Conservation (phyloP, 2,329 filamentous ascomycete species). For the Madurella mycetomatis region DNA sequence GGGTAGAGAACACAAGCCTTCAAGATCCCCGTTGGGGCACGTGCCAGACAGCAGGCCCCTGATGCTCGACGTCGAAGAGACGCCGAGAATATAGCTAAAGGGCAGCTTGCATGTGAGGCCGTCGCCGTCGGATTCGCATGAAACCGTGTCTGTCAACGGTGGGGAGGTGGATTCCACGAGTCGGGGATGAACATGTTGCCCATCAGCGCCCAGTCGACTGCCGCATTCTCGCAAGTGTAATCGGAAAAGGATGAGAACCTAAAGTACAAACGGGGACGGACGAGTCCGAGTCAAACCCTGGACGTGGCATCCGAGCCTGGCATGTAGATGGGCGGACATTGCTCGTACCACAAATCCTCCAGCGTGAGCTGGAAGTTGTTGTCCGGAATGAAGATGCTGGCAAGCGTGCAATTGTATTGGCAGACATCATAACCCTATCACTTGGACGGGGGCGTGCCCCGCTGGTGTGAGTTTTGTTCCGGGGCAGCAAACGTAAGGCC, state of each 20-base stretch:
- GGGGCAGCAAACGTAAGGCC: slow-evolving; percentile 9
- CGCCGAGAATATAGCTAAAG: slow-evolving; percentile 12
- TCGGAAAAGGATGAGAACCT: slow-evolving; percentile 12
- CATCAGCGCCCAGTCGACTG: slow-evolving; percentile 9
- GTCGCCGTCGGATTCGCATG: slow-evolving; percentile 3
- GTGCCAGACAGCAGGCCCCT: slow-evolving; percentile 9
- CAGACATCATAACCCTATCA: slow-evolving; percentile 15
- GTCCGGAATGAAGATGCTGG: slow-evolving; percentile 9
- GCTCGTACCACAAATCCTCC: slow-evolving; percentile 11
- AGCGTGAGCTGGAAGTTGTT: slow-evolving; percentile 14
- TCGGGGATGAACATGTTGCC: background rate
- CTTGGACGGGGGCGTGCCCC: background rate
- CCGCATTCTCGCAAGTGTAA: slow-evolving; percentile 5
- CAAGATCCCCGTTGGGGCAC: slow-evolving; percentile 15
- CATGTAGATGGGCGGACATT: slow-evolving; percentile 13
- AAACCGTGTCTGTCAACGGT: background rate
- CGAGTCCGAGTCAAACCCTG: slow-evolving; percentile 13
- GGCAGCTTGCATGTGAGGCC: slow-evolving; percentile 13
- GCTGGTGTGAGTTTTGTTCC: background rate
- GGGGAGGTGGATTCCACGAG: background rate
- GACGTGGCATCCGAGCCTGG: background rate
- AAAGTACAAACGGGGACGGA: slow-evolving; percentile 10
- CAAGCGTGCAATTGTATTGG: slow-evolving; percentile 12
- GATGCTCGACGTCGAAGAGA: background rate
- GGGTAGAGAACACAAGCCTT: slow-evolving; percentile 10